Evolutionary conservation across 306 rosid species (phyloP).

Genomic region (Casuarina equisetifolia): DNA sequence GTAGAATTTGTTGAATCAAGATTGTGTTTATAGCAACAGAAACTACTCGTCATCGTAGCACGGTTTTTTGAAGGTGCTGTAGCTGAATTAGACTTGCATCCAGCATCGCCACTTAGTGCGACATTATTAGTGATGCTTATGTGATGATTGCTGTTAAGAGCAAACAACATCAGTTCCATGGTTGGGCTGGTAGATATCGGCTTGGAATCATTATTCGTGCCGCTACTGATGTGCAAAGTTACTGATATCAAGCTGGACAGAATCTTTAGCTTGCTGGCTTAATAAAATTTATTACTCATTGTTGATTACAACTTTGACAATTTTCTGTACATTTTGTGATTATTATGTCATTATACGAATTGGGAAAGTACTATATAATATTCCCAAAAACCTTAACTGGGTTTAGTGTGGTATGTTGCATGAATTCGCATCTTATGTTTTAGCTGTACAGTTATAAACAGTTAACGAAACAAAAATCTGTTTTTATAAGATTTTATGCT

Average conservation of each 20-base stretch:
- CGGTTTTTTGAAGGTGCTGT: neutral
- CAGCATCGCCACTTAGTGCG: neutral
- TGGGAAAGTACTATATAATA: neutral
- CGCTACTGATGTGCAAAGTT: neutral
- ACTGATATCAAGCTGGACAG: neutral
- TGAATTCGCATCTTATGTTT: neutral
- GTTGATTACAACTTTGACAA: neutral
- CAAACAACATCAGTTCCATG: neutral
- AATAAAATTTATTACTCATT: neutral
- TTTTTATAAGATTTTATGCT: neutral
- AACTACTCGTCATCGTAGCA: neutral
- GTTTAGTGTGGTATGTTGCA: neutral
- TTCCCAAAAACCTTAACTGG: neutral
- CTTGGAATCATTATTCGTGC: neutral
- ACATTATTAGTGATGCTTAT: neutral
- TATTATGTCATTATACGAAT: neutral
- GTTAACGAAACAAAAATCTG: neutral
- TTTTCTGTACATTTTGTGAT: neutral
- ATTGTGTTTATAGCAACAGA: neutral
- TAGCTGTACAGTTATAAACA: neutral
- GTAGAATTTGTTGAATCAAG: constrained; percentile 25
- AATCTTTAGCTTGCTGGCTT: neutral
- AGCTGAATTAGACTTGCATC: neutral
- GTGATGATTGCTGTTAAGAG: constrained; percentile 1
- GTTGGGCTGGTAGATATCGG: neutral